phyloP scores from a whole-genome alignment of 148 eudicot genomes.

The Spergularia marina region DNA sequence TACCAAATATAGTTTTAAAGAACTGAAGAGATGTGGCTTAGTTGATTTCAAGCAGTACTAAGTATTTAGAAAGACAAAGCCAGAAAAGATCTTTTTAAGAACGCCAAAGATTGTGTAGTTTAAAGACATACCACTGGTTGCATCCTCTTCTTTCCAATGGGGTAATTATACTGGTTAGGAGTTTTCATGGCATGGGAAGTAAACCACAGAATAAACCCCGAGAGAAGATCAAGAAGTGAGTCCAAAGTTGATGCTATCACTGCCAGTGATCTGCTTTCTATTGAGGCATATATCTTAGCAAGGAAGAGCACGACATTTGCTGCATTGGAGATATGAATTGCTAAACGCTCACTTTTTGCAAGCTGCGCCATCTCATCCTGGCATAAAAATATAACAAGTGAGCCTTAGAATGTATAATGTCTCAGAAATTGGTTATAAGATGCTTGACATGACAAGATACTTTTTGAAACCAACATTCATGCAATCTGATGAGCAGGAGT shows the following conservation, averaged over 20 bases:
- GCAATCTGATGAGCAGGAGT: neutral
- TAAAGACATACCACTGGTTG: constrained; percentile 52
- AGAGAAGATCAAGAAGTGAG: constrained; percentile 52
- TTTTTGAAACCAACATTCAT: neutral
- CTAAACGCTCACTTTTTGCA: constrained; percentile 44
- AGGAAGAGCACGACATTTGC: constrained; percentile 45
- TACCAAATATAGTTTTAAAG: neutral
- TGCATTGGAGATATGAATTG: constrained; percentile 39
- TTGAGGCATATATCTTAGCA: constrained; percentile 50
- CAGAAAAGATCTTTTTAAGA: neutral
- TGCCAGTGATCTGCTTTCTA: constrained; percentile 52
- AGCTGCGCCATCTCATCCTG: constrained; percentile 46
- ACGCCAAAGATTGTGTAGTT: too few relatives aligned
- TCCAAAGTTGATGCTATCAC: constrained; percentile 59
- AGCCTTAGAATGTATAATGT: neutral
- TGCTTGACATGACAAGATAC: neutral
- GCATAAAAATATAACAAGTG: neutral
- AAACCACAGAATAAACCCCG: constrained; percentile 59
- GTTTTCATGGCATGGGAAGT: constrained; percentile 52
- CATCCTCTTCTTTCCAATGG: constrained; percentile 57
- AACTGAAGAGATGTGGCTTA: neutral
- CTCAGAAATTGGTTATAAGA: neutral
- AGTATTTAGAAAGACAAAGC: neutral
- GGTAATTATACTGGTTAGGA: constrained; percentile 46
- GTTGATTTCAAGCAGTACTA: neutral